These are phyloP conservation scores for Phytophthora niederhauseri DNA, from an alignment of 352 stramenopile species.

Conservation along the genomic window DNA sequence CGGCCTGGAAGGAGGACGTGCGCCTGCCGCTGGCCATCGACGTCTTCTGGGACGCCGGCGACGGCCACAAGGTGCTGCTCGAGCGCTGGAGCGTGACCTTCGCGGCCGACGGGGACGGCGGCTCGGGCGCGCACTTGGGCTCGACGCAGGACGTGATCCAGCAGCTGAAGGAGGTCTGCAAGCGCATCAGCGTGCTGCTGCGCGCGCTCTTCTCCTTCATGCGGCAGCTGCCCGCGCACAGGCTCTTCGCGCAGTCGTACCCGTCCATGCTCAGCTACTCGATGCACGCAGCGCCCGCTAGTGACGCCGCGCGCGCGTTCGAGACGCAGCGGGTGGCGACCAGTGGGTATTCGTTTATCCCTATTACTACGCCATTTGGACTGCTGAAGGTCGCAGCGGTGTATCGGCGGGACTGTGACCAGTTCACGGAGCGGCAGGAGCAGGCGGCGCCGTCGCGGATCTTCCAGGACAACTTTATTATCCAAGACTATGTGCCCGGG, in stretches of 20 bases:
- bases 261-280: constrained; percentile 68
- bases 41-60: constrained; percentile 60
- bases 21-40: constrained; percentile 69
- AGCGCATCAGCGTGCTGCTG: constrained; percentile 77
- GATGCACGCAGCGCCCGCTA: constrained; percentile 44
- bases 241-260: constrained; percentile 71
- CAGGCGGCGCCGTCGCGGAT: constrained; percentile 47
- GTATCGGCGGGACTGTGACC: constrained; percentile 70
- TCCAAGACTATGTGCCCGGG: constrained; percentile 83
- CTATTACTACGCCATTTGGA: constrained; percentile 81
- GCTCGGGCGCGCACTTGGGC: constrained; percentile 12
- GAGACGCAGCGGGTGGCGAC: constrained; percentile 46
- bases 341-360: constrained; percentile 76
- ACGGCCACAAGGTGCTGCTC: constrained; percentile 60
- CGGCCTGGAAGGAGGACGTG: constrained; percentile 74
- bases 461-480: constrained; percentile 84
- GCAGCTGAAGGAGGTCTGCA: constrained; percentile 82
- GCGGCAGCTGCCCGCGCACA: constrained; percentile 71
- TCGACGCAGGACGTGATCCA: constrained; percentile 74
- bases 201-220: constrained; percentile 81
- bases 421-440: constrained; percentile 44
- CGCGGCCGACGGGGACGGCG: constrained; percentile 27
- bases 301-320: constrained; percentile 37
- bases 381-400: constrained; percentile 66
- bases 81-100: constrained; percentile 79